A percentile compares a stretch with the other conserved stretches of the same genome.
Evolutionary conservation across 2,329 filamentous ascomycete species (phyloP).

Genomic region (Ceratocystis cacaofunesta): DNA sequence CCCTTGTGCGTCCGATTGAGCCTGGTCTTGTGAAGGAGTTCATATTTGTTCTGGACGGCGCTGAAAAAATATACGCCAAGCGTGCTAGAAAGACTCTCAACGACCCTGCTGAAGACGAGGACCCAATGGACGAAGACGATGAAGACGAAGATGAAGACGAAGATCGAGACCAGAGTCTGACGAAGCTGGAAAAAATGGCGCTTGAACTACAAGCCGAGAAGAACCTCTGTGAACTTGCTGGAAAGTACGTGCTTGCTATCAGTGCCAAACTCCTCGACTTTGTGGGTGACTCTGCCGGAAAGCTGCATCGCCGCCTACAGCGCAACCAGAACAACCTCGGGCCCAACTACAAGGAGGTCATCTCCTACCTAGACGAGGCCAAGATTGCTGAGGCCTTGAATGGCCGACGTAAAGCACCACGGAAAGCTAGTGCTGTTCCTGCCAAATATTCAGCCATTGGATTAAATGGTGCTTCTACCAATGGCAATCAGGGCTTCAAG

Average conservation of each 20-base stretch:
- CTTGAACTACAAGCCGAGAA: constrained; percentile 66
- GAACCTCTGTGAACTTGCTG: constrained; percentile 69
- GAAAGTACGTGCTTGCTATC: constrained; percentile 70
- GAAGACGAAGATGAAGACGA: constrained; percentile 42
- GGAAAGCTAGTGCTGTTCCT: constrained; percentile 22
- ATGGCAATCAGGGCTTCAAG: constrained; percentile 25
- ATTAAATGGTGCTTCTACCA: not conserved
- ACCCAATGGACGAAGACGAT: constrained; percentile 47
- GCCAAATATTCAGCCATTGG: constrained; percentile 18
- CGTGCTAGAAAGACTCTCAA: constrained; percentile 47
- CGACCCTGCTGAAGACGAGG: constrained; percentile 56
- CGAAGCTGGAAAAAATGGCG: constrained; percentile 42
- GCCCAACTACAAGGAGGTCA: constrained; percentile 69
- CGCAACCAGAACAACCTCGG: constrained; percentile 72
- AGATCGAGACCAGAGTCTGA: constrained; percentile 30
- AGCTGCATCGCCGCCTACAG: constrained; percentile 55
- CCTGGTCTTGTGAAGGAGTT: constrained; percentile 50
- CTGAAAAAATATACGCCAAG: constrained; percentile 66
- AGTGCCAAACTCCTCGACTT: constrained; percentile 60
- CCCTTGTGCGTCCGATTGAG: constrained; percentile 55
- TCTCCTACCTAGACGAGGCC: constrained; percentile 62
- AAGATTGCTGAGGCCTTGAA: constrained; percentile 34
- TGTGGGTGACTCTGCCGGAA: constrained; percentile 42
- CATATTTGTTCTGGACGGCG: constrained; percentile 59
- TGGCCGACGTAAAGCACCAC: constrained; percentile 22